Evolutionary conservation across 2,329 filamentous ascomycete genomes (phyloP).

Genomic region (Mycosphaerella sp.): DNA sequence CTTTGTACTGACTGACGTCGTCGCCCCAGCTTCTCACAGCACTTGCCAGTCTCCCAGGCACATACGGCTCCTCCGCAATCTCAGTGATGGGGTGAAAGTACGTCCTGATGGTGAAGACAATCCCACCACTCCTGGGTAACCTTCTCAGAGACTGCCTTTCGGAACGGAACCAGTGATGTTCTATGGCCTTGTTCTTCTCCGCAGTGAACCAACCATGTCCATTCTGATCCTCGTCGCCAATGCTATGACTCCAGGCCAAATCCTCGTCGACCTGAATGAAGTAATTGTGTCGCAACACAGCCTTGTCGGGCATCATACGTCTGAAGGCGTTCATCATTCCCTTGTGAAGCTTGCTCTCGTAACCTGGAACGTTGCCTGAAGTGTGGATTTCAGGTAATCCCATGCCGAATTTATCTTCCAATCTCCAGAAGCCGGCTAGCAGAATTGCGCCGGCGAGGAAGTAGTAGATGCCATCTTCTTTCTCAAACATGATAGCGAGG

Average conservation of each 20-base stretch:
- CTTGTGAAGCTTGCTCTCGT: constrained; percentile 63
- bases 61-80: constrained; percentile 64
- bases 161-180: constrained; percentile 70
- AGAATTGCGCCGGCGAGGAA: constrained; percentile 70
- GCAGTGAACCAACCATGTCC: constrained; percentile 68
- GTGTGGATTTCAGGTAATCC: constrained; percentile 72
- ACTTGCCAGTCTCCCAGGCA: constrained; percentile 70
- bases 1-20: constrained; percentile 72
- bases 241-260: constrained; percentile 69
- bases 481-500: constrained; percentile 76
- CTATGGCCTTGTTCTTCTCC: constrained; percentile 64
- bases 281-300: constrained; percentile 70
- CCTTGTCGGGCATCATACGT: constrained; percentile 60
- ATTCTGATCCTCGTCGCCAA: constrained; percentile 62
- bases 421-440: constrained; percentile 75
- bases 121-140: constrained; percentile 43
- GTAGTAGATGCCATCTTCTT: constrained; percentile 70
- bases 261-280: constrained; percentile 80
- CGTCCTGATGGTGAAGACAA: constrained; percentile 70
- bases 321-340: constrained; percentile 80
- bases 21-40: constrained; percentile 76
- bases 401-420: constrained; percentile 78
- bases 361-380: constrained; percentile 68
- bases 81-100: constrained; percentile 69
- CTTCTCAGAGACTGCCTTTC: constrained; percentile 66